Conservation (phyloP, 2,329 filamentous ascomycete species). For the Metarhizium robertsii region DNA sequence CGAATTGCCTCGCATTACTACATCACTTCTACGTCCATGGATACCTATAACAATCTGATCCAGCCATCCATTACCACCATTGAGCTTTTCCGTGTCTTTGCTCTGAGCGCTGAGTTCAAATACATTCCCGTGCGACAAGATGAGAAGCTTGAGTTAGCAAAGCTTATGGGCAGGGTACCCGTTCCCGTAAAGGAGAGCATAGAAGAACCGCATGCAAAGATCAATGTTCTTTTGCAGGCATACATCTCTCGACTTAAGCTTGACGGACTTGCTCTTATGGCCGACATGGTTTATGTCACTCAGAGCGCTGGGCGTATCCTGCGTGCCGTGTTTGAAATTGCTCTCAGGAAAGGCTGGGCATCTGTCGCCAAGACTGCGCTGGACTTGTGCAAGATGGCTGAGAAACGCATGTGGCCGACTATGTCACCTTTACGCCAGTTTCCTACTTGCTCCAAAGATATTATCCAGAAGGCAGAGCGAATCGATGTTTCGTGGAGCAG, state of each 20-base stretch:
- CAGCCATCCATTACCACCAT: constrained; percentile 89
- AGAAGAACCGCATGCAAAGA: constrained; percentile 94
- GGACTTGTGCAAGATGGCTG: constrained; percentile 96
- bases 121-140: constrained; percentile 97
- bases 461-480: constrained; percentile 84
- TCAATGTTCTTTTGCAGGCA: constrained; percentile 93
- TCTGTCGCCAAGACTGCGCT: constrained; percentile 86
- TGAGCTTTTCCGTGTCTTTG: constrained; percentile 93
- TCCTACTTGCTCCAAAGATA: constrained; percentile 68
- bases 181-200: constrained; percentile 97
- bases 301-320: constrained; percentile 96
- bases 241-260: constrained; percentile 93
- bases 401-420: constrained; percentile 99
- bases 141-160: constrained; percentile 92
- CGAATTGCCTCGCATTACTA: constrained; percentile 98
- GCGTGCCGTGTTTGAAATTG: constrained; percentile 91
- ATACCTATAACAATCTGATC: constrained; percentile 91
- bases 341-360: constrained; percentile 94
- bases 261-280: constrained; percentile 91
- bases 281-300: constrained; percentile 96
- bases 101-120: constrained; percentile 95
- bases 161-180: constrained; percentile 79
- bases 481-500: constrained; percentile 89
- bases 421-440: constrained; percentile 96
- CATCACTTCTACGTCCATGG: constrained; percentile 92